Evolutionary conservation across 2,329 filamentous ascomycete species (phyloP), one percentile per base, ranked within the genome.

Genomic region (Nigrograna mackinnonii): DNA sequence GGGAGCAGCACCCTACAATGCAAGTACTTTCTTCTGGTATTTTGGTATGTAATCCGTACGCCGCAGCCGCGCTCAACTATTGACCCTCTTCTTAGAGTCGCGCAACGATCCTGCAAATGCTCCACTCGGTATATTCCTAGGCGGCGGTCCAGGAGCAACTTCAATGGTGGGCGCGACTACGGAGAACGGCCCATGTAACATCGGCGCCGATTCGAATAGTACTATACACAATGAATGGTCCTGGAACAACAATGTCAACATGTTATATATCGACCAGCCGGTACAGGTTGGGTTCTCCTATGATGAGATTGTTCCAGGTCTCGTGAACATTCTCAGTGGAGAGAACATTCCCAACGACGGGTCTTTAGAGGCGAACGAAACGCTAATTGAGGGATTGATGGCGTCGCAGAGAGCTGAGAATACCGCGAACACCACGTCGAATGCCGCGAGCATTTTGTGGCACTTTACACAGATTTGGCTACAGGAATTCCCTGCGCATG

Each of bases 11-110:
- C 32, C 39, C 13, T 50, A 55, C 38, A 47, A 57, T 17, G 44
- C 43, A 16, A 51, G 43, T 38, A 54, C 50, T 20, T 56, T 55
- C 44, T 58, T 54, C 22, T 58, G 50, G 54, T 56, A 48, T 43
- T 51, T 56, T 19, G 36, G 36, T 39, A 39, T 5, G 22, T 39
- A 6, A 5, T 12, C 18, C 13, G 11, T 9, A 17, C 12, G 13
- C 4, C 21, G 5, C 7, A 9, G 6, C 16, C 16, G 17, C 7
- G 7, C 11, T 12, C 17, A 12, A 14, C 16, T 5, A 14, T 35
- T 5, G 12, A 5, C 5, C 18, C 17, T 5, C 30, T 20, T 19
- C 4, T 12, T 20, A 26, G 50, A 58, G 24, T 49, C 50, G 1
- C 44, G 52, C 0, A 51, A 54, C 3, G 39, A 54, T 31, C 52